phyloP scores from a whole-genome alignment of 345 rosid genomes.

The Acer yangbiense region DNA sequence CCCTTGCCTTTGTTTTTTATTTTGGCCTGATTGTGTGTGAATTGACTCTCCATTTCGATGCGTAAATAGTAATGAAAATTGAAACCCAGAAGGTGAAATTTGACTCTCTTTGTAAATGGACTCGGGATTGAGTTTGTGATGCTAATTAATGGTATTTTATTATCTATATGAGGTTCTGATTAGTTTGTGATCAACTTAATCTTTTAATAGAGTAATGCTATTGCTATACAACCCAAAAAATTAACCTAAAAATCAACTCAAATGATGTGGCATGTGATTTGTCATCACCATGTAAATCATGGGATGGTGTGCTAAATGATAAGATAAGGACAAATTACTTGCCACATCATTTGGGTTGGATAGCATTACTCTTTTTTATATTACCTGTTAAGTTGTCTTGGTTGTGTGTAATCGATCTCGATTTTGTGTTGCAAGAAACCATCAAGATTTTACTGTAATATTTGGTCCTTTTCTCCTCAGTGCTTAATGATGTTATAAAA shows the following conservation, averaged over 20 bases:
- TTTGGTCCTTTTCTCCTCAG: background rate
- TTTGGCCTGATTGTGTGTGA: background rate
- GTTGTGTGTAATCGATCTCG: background rate
- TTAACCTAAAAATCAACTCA: too few species aligned
- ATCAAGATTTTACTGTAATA: background rate
- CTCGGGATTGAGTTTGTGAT: background rate
- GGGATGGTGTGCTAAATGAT: too few species aligned
- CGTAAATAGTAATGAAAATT: background rate
- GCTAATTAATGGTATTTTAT: background rate
- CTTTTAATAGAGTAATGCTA: too few species aligned
- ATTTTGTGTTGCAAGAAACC: conserved; percentile 1
- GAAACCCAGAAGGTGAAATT: background rate
- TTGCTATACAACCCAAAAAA: too few species aligned
- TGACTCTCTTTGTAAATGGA: background rate
- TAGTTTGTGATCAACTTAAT: background rate
- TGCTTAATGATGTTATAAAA: too few species aligned
- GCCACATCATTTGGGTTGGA: too few species aligned
- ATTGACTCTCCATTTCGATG: background rate
- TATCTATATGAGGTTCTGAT: background rate
- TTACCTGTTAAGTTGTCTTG: background rate
- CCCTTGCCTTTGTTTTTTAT: background rate
- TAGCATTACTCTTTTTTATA: background rate
- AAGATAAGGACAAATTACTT: too few species aligned
- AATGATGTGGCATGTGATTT: too few species aligned
- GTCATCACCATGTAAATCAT: too few species aligned